A percentile compares a stretch with the other conserved stretches of the same genome.
These are phyloP conservation scores for Komagataella pastoris DNA, from an alignment of 805 yeast genomes.

Conservation along the genomic window DNA sequence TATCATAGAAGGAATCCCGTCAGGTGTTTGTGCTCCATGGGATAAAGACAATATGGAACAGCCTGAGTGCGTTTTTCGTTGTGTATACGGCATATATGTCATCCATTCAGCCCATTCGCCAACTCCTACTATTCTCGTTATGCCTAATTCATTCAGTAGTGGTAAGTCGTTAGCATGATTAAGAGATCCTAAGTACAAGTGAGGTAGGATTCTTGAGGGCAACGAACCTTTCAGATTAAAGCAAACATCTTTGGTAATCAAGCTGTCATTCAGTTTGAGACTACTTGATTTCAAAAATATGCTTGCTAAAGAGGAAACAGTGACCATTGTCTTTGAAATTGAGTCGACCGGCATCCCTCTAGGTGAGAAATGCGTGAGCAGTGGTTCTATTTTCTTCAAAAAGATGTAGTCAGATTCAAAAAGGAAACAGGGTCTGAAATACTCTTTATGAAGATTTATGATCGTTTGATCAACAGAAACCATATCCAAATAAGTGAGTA, in stretches of 20 bases:
- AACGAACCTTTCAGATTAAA: slow-evolving; percentile 40
- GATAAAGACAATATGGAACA: slow-evolving; percentile 14
- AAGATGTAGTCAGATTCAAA: slow-evolving; percentile 66
- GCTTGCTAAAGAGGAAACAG: neutral
- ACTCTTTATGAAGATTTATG: slow-evolving; percentile 43
- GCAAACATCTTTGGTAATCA: slow-evolving; percentile 16
- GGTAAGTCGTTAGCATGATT: slow-evolving; percentile 67
- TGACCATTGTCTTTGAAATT: slow-evolving; percentile 5
- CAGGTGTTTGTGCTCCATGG: slow-evolving; percentile 1
- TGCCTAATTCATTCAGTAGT: slow-evolving; percentile 50
- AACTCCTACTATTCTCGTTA: slow-evolving; percentile 67
- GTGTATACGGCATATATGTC: slow-evolving; percentile 9
- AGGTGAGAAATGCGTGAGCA: slow-evolving; percentile 53
- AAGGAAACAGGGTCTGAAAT: slow-evolving; percentile 72
- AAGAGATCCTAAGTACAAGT: slow-evolving; percentile 74
- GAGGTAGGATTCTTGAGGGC: slow-evolving; percentile 76
- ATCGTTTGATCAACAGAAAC: slow-evolving; percentile 51
- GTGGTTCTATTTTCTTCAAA: slow-evolving; percentile 47
- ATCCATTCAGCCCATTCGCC: slow-evolving; percentile 74
- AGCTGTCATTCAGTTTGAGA: neutral
- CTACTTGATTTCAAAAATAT: neutral
- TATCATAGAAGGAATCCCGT: slow-evolving; percentile 10
- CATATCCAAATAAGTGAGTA: slow-evolving; percentile 55
- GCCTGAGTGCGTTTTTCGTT: slow-evolving; percentile 11
- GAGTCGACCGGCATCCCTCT: slow-evolving; percentile 4